Conservation (phyloP, 2,329 filamentous ascomycete species). For the Fusarium chlamydosporum region DNA sequence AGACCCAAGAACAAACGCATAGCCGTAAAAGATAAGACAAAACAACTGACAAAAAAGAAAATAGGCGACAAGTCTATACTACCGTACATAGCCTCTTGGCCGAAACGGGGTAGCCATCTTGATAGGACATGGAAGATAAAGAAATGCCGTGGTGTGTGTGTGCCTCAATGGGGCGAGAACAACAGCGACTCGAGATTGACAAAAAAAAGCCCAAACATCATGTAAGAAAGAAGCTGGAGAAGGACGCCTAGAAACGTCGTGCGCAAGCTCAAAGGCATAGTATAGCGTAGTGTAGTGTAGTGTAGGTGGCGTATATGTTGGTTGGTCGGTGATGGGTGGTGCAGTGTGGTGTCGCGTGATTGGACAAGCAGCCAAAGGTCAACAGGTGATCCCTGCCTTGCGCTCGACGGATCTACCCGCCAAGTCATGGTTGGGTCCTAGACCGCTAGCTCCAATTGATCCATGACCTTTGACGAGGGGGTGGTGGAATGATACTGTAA, state of each 20-base stretch:
- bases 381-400: constrained; percentile 41
- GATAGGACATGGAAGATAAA: constrained; percentile 15
- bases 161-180: constrained; percentile 12
- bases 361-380: constrained; percentile 14
- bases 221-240: constrained; percentile 15
- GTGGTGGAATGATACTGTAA: constrained; percentile 29
- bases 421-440: constrained; percentile 42
- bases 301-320: constrained; percentile 27
- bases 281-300: constrained; percentile 10
- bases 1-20: constrained; percentile 28
- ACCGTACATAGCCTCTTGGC: constrained; percentile 19
- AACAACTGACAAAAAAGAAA: constrained; percentile 15
- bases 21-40: constrained; percentile 14
- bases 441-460: constrained; percentile 37
- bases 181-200: constrained; percentile 40
- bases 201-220: constrained; percentile 24
- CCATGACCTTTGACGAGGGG: constrained; percentile 16
- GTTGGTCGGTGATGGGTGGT: constrained; percentile 13
- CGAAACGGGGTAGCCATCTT: constrained; percentile 16
- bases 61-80: constrained; percentile 38
- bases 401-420: constrained; percentile 50
- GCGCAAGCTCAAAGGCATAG: constrained; percentile 18
- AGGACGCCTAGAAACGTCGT: constrained; percentile 41
- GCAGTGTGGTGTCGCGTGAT: constrained; percentile 18
- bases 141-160: constrained; percentile 13